Evolutionary conservation across 1,284 basidiomycete genomes (phyloP).

Genomic region (Waitea zeae): DNA sequence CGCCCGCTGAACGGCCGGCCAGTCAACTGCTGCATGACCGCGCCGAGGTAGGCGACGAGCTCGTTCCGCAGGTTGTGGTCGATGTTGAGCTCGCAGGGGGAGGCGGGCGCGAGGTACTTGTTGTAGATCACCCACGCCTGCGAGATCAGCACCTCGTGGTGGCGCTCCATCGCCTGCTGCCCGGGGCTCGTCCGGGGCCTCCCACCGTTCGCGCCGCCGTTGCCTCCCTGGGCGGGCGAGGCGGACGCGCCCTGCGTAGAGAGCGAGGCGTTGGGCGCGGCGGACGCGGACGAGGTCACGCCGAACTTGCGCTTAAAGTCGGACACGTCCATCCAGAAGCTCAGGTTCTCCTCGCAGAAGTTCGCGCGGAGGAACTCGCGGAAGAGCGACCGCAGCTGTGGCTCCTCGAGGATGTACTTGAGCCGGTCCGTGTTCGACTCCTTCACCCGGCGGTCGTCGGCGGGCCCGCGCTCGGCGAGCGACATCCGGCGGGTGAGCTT

Average conservation of each 20-base stretch:
- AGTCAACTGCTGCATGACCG: constrained; percentile 60
- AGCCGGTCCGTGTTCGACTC: constrained; percentile 87
- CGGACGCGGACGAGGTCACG: constrained; percentile 84
- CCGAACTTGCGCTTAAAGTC: constrained; percentile 95
- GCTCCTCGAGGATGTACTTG: constrained; percentile 87
- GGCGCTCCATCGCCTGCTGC: constrained; percentile 87
- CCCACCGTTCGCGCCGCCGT: too few species aligned
- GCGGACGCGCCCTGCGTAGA: constrained; percentile 29
- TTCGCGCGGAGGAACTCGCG: constrained; percentile 88
- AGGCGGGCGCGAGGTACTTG: constrained; percentile 90
- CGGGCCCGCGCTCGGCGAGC: constrained; percentile 58
- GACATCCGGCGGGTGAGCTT: constrained; percentile 67
- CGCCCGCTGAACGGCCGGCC: constrained; percentile 65
- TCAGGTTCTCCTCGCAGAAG: constrained; percentile 96
- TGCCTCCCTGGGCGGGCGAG: too few species aligned
- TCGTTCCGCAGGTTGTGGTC: constrained; percentile 94
- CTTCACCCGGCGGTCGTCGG: constrained; percentile 42
- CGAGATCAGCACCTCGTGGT: constrained; percentile 89
- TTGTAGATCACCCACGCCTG: constrained; percentile 92
- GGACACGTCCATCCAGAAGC: constrained; percentile 93
- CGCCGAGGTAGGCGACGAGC: constrained; percentile 82
- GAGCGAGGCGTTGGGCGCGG: constrained; percentile 23
- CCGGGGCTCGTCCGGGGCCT: too few species aligned
- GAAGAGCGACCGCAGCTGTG: constrained; percentile 78
- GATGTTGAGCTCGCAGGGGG: constrained; percentile 93